phyloP scores from a whole-genome alignment of 2,329 filamentous ascomycete species.

The Sclerotinia nivalis region DNA sequence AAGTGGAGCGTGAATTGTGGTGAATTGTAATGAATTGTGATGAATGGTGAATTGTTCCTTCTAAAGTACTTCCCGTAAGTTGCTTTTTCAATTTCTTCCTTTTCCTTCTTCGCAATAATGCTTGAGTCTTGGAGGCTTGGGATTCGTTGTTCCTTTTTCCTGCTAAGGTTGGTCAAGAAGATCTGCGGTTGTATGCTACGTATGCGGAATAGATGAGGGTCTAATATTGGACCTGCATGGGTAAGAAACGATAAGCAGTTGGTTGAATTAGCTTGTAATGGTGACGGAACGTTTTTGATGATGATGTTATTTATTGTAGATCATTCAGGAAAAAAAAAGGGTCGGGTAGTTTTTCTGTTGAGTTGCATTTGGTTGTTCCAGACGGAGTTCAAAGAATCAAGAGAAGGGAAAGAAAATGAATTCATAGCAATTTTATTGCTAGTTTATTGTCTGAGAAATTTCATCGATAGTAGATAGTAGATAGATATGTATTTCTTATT shows the following conservation, averaged over 20 bases:
- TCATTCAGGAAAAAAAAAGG: background rate
- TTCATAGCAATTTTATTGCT: background rate
- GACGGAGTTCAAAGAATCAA: background rate
- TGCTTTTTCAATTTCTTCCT: background rate
- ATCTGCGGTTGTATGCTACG: background rate
- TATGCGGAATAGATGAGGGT: background rate
- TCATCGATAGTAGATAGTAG: no score
- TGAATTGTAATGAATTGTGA: no score
- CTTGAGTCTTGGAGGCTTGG: background rate
- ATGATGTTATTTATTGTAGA: conserved; percentile 11
- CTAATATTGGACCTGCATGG: conserved; percentile 1
- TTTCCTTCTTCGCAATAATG: no score
- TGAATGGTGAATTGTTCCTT: no score
- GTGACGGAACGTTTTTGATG: background rate
- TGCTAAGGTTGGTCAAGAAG: background rate
- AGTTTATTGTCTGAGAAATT: background rate
- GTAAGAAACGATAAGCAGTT: background rate
- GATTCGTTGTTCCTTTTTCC: background rate
- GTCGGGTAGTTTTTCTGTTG: background rate
- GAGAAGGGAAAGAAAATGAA: background rate
- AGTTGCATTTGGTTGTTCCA: background rate
- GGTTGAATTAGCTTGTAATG: background rate
- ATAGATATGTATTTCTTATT: no score
- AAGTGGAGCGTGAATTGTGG: background rate
- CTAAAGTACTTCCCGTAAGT: background rate